phyloP scores from a whole-genome alignment of 78 protist genomes.

The Mastigamoeba balamuthi region DNA sequence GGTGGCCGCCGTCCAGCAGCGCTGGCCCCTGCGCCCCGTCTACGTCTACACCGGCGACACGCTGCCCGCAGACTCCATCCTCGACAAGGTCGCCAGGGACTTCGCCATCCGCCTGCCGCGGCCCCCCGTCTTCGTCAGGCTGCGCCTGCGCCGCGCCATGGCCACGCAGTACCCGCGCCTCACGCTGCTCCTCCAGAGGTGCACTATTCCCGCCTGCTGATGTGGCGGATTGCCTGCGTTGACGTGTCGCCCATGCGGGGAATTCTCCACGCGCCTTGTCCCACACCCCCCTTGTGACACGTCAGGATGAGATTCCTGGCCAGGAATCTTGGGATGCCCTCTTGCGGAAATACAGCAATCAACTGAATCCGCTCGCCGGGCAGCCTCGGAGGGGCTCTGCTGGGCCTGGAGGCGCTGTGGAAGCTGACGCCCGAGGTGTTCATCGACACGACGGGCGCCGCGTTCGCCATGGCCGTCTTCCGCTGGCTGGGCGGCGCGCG shows the following conservation, averaged over 20 bases:
- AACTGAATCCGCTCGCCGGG: no score
- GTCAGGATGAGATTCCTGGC: no score
- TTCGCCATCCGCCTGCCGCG: neutral
- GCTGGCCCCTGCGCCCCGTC: neutral
- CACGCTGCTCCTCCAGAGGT: constrained; percentile 22
- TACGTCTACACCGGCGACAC: neutral
- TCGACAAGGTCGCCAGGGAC: neutral
- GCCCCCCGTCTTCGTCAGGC: neutral
- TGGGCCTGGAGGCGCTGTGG: constrained; percentile 42
- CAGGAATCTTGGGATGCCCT: no score
- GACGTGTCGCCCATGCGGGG: no score
- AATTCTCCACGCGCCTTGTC: no score
- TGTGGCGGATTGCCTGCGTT: no score
- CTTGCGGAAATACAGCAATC: no score
- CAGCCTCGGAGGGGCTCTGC: constrained; percentile 33
- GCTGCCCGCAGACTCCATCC: neutral
- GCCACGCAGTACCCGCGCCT: neutral
- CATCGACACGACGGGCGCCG: constrained; percentile 77
- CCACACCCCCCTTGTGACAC: no score
- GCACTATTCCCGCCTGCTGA: no score
- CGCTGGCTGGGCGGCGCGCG: constrained; percentile 30
- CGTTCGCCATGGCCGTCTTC: constrained; percentile 68
- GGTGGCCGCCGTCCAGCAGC: constrained; percentile 10
- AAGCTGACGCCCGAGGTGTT: constrained; percentile 28
- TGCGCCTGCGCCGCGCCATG: neutral